Base-by-base conservation (phyloP, 2,329 filamentous ascomycete species). In the Karstenula rhodostoma region DNA sequence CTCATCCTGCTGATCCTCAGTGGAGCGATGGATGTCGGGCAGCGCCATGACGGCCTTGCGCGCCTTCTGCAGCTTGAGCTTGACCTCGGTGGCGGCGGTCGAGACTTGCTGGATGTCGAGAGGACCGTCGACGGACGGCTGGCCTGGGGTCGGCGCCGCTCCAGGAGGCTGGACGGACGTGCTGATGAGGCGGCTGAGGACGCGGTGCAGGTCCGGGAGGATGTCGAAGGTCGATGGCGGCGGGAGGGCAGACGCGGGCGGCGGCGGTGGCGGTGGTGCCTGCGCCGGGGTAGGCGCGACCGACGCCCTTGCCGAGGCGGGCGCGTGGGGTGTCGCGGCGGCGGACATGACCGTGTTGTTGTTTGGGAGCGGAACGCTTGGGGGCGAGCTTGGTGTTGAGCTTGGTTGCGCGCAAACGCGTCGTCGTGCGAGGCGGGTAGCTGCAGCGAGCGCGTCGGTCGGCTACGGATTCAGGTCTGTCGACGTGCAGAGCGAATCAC, bases 201-300 rank as follows among this genome's bases (percentile, higher is more conserved):
- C 87, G 60, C 88, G 85, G 72, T 92, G 89, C 56, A 97, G 87
- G 72, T 93, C 88, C 27, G 93, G 92, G 56, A 96, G 86, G 68
- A 93, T 87, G 81, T 97, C 94, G 80, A 97, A 92, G 52, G 88
- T 88, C 77, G 94, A 90, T 29, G 94, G 91, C 52, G 91, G 86
- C 63, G 95, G 90, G 58, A 90, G 87, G 2, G 86, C 80, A 33
- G 89, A 85, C 60, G 86, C 80, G 64, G 82, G 77, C 77, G 72
- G 85, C 58, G 52, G 68, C 47, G 48, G 64, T 46, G 48, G 64
- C 29, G 29, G 27, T 8, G 27, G 27, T 60, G 40, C 70, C 56
- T 32, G 69, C 5, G 72, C 69, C 22, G 72, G 71, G 17, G 74
- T 80, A 17, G 74, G 70, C 15, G 72, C 68, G 19, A 73, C 58